Base-by-base conservation (phyloP, 495 filamentous ascomycete species). In the Penicillium coffeae region DNA sequence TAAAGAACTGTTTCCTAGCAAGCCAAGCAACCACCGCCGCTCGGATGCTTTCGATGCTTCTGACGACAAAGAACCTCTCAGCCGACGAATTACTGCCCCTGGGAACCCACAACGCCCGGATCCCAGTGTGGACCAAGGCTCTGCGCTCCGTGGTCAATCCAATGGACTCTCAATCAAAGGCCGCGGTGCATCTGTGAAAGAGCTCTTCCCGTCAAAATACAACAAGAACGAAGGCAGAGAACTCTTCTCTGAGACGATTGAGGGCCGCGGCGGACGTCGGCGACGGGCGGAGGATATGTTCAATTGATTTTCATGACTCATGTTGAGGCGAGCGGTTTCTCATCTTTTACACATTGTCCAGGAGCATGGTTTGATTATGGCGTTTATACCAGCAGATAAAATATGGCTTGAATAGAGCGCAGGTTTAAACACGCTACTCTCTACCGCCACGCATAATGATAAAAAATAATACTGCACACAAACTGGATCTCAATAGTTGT, bases 1-100 rank as follows among this genome's bases (percentile, higher is more conserved):
- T 50, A 86, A 83, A 42, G 87, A 92, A 50, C 77, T 90, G 4
- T 87, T 92, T 63, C 85, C 87, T 0, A 72, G 71, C 43, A 83
- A 79, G 50, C 66, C 72, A 7, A 79, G 73, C 48, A 79, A 81
- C 50, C 84, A 87, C 54, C 82, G 84, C 30, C 75, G 83, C 0
- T 80, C 80, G 22, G 80, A 79, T 54, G 84, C 84, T 0, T 78
- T 81, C 30, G 86, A 88, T 62, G 76, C 74, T 37, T 74, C 79
- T 3, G 81, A 86, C 55, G 79, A 84, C 53, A 78, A 80, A 0
- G 78, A 82, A 54, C 62, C 83, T 8, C 74, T 85, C 33, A 67
- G 78, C 0, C 69, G 71, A 21, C 64, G 75, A 3, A 78, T 84
- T 41, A 64, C 74, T 13, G 69, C 80, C 4, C 77, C 82, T 19